Percentiles rank a stretch among this genome's conserved stretches.
These are phyloP conservation scores for Odontarrhena argentea DNA, from an alignment of 345 rosid genomes.

Conservation along the genomic window DNA sequence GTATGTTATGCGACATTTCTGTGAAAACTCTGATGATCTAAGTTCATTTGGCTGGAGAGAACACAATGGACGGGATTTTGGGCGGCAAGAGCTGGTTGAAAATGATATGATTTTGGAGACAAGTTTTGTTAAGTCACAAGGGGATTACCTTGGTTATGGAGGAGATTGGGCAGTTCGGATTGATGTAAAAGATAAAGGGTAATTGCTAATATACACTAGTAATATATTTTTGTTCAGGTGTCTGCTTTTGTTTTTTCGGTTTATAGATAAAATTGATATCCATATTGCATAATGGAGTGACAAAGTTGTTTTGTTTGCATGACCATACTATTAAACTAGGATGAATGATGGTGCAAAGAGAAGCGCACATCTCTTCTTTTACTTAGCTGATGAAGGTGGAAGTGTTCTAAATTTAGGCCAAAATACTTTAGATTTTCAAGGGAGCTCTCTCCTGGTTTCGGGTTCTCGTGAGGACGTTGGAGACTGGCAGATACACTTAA, in stretches of 20 bases:
- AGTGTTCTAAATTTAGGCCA: slow-evolving; percentile 58
- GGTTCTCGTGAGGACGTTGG: slow-evolving; percentile 77
- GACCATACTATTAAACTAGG: slow-evolving; percentile 42
- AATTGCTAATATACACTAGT: slow-evolving; percentile 31
- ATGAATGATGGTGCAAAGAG: slow-evolving; percentile 54
- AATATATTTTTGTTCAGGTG: neutral
- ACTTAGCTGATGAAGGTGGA: slow-evolving; percentile 89
- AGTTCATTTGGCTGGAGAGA: slow-evolving; percentile 81
- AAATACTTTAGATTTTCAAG: slow-evolving; percentile 44
- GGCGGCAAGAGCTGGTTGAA: slow-evolving; percentile 80
- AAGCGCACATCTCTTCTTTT: slow-evolving; percentile 80
- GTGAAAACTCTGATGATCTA: slow-evolving; percentile 87
- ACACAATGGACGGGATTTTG: slow-evolving; percentile 93
- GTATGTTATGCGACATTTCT: slow-evolving; percentile 75
- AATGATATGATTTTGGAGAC: slow-evolving; percentile 70
- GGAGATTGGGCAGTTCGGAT: slow-evolving; percentile 96
- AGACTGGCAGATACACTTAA: slow-evolving; percentile 86
- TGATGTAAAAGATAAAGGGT: slow-evolving; percentile 63
- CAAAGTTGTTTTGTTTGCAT: neutral
- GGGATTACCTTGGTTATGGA: slow-evolving; percentile 77
- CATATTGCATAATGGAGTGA: slow-evolving; percentile 17
- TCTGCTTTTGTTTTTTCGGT: slow-evolving; percentile 6
- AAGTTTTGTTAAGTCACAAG: slow-evolving; percentile 80
- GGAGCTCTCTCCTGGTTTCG: slow-evolving; percentile 71
- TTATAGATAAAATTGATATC: slow-evolving; percentile 5